Conservation (phyloP, 1,139 yeast genomes). For the Blastobotrys malaysiensis region DNA sequence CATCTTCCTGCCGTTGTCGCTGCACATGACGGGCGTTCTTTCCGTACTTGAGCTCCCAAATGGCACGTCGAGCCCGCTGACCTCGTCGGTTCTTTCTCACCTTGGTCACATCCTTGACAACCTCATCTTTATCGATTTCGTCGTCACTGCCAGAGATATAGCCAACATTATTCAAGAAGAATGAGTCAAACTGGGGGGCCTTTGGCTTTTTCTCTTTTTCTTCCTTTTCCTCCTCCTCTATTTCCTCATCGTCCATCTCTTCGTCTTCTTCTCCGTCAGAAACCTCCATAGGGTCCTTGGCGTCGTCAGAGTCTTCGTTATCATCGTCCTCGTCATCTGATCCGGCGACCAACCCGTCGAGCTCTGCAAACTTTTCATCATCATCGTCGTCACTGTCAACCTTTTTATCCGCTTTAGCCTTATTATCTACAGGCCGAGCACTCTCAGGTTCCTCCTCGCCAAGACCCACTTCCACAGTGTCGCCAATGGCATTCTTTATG, state of each 20-base stretch:
- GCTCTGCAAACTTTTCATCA: slow-evolving; percentile 16
- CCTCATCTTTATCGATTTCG: slow-evolving; percentile 50
- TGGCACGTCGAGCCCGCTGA: slow-evolving; percentile 92
- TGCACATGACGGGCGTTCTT: slow-evolving; percentile 74
- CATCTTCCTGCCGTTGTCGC: slow-evolving; percentile 50
- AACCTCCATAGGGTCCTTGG: neutral
- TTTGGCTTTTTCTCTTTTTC: slow-evolving; percentile 9
- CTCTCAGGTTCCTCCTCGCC: neutral
- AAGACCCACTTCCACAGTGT: slow-evolving; percentile 15
- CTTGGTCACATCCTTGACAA: slow-evolving; percentile 52
- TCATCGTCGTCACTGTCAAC: slow-evolving; percentile 23
- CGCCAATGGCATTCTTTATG: slow-evolving; percentile 55
- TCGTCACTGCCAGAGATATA: slow-evolving; percentile 76
- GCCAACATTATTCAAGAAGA: slow-evolving; percentile 53
- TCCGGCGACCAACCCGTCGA: slow-evolving; percentile 2
- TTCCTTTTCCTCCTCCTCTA: slow-evolving; percentile 10
- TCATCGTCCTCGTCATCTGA: slow-evolving; percentile 28
- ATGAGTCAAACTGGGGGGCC: slow-evolving; percentile 44
- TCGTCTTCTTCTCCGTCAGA: slow-evolving; percentile 12
- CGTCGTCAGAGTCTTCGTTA: slow-evolving; percentile 12
- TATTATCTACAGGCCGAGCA: slow-evolving; percentile 34
- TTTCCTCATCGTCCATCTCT: slow-evolving; percentile 4
- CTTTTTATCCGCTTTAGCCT: slow-evolving; percentile 34
- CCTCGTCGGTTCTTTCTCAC: slow-evolving; percentile 84
- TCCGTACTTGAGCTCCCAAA: slow-evolving; percentile 92